A percentile compares a stretch with the other conserved stretches of the same genome.
These are phyloP conservation scores for Samsoniella hepiali DNA, from an alignment of 2,329 filamentous ascomycete species.

Conservation along the genomic window DNA sequence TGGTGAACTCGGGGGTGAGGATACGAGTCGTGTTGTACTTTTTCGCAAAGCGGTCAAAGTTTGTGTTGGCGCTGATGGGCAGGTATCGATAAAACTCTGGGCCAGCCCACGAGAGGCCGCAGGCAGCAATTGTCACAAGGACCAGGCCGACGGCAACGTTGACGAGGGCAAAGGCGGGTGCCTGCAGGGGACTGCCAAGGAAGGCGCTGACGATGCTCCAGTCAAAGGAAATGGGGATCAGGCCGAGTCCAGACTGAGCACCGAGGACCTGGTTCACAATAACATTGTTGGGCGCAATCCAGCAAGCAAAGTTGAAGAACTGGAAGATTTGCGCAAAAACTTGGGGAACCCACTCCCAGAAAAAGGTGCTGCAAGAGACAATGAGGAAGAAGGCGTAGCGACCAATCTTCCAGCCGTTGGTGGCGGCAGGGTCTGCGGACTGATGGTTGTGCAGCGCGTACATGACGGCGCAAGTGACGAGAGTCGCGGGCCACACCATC, in stretches of 20 bases:
- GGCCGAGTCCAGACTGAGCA: conserved; percentile 55
- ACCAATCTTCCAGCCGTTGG: conserved; percentile 53
- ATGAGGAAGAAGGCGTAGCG: conserved; percentile 57
- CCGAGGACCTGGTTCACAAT: conserved; percentile 65
- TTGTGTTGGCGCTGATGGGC: conserved; percentile 50
- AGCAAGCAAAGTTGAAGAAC: conserved; percentile 58
- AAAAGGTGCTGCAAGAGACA: conserved; percentile 47
- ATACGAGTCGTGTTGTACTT: conserved; percentile 56
- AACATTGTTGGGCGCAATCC: conserved; percentile 60
- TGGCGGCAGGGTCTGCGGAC: conserved; percentile 45
- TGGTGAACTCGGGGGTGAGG: conserved; percentile 47
- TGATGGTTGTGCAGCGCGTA: conserved; percentile 62
- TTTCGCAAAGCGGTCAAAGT: conserved; percentile 58
- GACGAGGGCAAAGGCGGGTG: conserved; percentile 57
- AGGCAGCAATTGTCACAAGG: conserved; percentile 49
- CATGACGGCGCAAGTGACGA: conserved; percentile 61
- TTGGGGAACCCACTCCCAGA: conserved; percentile 58
- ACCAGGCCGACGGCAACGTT: conserved; percentile 55
- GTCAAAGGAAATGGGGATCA: conserved; percentile 65
- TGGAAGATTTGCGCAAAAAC: conserved; percentile 57
- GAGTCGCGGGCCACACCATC: conserved; percentile 62
- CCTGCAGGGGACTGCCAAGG: conserved; percentile 54
- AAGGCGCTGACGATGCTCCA: conserved; percentile 61
- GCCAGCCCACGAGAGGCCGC: conserved; percentile 50
- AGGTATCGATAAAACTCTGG: conserved; percentile 53